These are phyloP conservation scores for Scleroderma bovista DNA, from an alignment of 768 basidiomycete species.

Conservation along the genomic window DNA sequence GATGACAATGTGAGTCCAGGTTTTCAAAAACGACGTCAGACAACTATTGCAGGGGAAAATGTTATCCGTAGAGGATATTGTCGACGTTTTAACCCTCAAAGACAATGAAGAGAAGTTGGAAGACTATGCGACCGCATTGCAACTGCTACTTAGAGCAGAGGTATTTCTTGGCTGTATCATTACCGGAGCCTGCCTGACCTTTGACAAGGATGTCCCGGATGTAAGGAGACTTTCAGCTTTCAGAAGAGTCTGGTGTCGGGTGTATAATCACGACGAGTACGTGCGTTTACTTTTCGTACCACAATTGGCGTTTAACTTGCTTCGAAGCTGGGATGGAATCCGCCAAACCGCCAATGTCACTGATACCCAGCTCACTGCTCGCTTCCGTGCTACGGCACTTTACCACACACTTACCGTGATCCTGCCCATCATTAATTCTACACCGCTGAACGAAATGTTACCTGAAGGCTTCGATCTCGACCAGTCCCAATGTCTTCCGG, in stretches of 20 bases:
- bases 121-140: conserved; percentile 66
- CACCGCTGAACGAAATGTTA: conserved; percentile 27
- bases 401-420: conserved; percentile 57
- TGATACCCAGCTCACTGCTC: conserved; percentile 67
- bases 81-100: conserved; percentile 83
- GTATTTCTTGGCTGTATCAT: conserved; percentile 25
- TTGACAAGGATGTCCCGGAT: conserved; percentile 60
- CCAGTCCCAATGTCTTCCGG: conserved; percentile 53
- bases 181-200: not conserved
- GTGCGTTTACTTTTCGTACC: conserved; percentile 20
- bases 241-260: conserved; percentile 77
- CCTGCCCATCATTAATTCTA: conserved; percentile 28
- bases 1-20: conserved; percentile 30
- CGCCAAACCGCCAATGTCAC: conserved; percentile 69
- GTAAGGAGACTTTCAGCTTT: conserved; percentile 64
- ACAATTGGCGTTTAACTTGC: not conserved
- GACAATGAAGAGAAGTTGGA: conserved; percentile 58
- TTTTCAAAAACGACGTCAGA: conserved; percentile 66
- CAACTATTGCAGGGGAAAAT: conserved; percentile 70
- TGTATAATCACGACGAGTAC: conserved; percentile 87
- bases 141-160: conserved; percentile 52
- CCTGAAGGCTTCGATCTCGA: conserved; percentile 47
- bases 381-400: conserved; percentile 71
- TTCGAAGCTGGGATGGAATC: conserved; percentile 68
- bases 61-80: conserved; percentile 70